Conservation (phyloP, 1,284 basidiomycete species). For the Phellinidium pouzarii region DNA sequence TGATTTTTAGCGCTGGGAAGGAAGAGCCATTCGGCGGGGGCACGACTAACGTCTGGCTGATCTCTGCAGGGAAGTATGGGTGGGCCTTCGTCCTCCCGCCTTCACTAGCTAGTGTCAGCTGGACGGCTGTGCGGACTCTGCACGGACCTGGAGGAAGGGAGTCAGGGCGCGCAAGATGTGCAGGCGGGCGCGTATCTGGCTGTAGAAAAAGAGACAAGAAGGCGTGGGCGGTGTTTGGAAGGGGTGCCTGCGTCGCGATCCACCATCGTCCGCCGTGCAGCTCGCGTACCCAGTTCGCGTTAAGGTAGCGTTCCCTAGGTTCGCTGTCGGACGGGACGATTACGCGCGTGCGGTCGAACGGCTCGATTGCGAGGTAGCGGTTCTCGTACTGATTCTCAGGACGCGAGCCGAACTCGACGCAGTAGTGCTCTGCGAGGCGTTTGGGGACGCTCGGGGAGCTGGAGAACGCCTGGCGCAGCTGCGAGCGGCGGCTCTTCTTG, state of each 20-base stretch:
- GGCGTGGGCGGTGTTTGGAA: slow-evolving; percentile 59
- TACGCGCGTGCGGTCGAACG: slow-evolving; percentile 76
- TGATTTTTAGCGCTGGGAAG: slow-evolving; percentile 45
- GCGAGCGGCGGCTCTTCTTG: slow-evolving; percentile 23
- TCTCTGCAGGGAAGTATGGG: slow-evolving; percentile 58
- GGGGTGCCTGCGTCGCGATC: slow-evolving; percentile 79
- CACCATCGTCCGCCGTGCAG: slow-evolving; percentile 66
- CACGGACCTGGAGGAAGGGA: slow-evolving; percentile 24
- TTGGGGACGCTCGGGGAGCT: slow-evolving; percentile 21
- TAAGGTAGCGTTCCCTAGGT: slow-evolving; percentile 53
- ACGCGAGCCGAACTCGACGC: slow-evolving; percentile 8
- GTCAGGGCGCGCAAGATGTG: slow-evolving; percentile 20
- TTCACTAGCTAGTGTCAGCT: slow-evolving; percentile 68
- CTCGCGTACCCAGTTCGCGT: slow-evolving; percentile 80
- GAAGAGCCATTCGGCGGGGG: slow-evolving; percentile 36
- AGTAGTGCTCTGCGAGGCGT: slow-evolving; percentile 40
- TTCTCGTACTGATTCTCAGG: slow-evolving; percentile 44
- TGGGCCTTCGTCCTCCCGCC: slow-evolving; percentile 63
- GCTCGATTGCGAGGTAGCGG: slow-evolving; percentile 67
- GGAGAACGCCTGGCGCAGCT: slow-evolving; percentile 22
- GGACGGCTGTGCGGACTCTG: slow-evolving; percentile 66
- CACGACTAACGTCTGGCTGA: slow-evolving; percentile 50
- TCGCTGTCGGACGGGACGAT: slow-evolving; percentile 32
- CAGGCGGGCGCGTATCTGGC: slow-evolving; percentile 37
- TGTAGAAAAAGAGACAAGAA: slow-evolving; percentile 66